phyloP scores from a whole-genome alignment of 495 filamentous ascomycete species.

The Tetracladium marchalianum region DNA sequence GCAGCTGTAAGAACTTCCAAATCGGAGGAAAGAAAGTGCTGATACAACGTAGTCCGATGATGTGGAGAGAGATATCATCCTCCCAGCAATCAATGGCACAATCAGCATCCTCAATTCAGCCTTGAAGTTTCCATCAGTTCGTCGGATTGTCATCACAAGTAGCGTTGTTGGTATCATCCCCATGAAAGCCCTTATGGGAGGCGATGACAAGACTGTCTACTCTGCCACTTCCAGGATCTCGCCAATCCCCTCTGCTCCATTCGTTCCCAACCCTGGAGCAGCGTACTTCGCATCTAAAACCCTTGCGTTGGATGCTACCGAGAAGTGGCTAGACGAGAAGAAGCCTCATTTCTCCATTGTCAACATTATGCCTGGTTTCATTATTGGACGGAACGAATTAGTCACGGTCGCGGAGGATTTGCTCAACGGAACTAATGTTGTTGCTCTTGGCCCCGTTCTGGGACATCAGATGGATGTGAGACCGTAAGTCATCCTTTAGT shows the following conservation, averaged over 20 bases:
- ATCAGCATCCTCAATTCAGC: constrained; percentile 22
- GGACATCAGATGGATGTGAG: neutral
- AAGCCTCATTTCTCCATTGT: constrained; percentile 29
- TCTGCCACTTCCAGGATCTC: constrained; percentile 8
- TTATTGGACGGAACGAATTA: constrained; percentile 31
- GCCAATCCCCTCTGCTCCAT: constrained; percentile 2
- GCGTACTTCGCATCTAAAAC: constrained; percentile 28
- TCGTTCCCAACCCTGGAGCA: constrained; percentile 12
- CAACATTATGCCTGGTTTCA: constrained; percentile 28
- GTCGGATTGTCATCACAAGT: constrained; percentile 27
- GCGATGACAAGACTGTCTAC: constrained; percentile 10
- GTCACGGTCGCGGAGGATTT: constrained; percentile 18
- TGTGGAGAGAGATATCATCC: constrained; percentile 16
- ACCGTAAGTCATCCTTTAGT: neutral
- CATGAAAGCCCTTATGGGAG: neutral
- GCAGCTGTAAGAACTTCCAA: neutral
- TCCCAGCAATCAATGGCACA: constrained; percentile 21
- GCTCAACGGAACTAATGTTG: neutral
- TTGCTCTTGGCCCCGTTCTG: neutral
- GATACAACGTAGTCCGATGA: constrained; percentile 6
- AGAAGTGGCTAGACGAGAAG: constrained; percentile 22
- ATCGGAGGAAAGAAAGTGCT: neutral
- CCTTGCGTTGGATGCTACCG: constrained; percentile 23
- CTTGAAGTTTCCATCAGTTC: constrained; percentile 15
- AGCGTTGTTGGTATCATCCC: constrained; percentile 18